Percentiles rank a stretch among this genome's conserved stretches.
Evolutionary conservation across 805 yeast species (phyloP).

Genomic region (Naumovozyma dairenensis): DNA sequence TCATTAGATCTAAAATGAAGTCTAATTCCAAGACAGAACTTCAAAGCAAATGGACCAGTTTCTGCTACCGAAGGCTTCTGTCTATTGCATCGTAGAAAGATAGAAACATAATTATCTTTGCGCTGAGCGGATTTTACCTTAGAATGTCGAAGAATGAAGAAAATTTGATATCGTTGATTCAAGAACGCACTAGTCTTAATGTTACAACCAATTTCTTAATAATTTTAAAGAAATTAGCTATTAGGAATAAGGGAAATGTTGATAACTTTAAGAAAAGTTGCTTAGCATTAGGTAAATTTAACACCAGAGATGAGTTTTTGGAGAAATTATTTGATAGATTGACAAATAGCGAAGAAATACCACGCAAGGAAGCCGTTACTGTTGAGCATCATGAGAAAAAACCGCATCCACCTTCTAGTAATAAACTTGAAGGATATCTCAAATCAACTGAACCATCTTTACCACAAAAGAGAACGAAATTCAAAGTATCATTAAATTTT

Average conservation of each 20-base stretch:
- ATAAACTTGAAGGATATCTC: too few species aligned
- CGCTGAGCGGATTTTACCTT: neutral
- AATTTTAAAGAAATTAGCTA: slow-evolving; percentile 14
- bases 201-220: slow-evolving; percentile 18
- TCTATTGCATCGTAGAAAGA: too few species aligned
- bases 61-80: too few species aligned
- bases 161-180: slow-evolving; percentile 9
- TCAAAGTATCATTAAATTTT: slow-evolving; percentile 4
- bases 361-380: neutral
- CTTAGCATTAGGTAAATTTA: slow-evolving; percentile 20
- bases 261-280: slow-evolving; percentile 16
- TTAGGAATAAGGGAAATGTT: slow-evolving; percentile 7
- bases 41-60: too few species aligned
- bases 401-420: too few species aligned
- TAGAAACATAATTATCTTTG: too few species aligned
- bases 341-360: neutral
- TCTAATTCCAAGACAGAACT: too few species aligned
- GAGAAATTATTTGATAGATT: slow-evolving; percentile 6
- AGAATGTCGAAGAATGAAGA: slow-evolving; percentile 5
- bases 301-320: slow-evolving; percentile 12
- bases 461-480: slow-evolving; percentile 2
- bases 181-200: slow-evolving; percentile 12
- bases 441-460: too few species aligned
- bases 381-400: neutral
- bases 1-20: too few species aligned